Evolutionary conservation across 768 basidiomycete species (phyloP), one percentile per base, ranked within the genome.

Genomic region (Wakefieldia striispora): DNA sequence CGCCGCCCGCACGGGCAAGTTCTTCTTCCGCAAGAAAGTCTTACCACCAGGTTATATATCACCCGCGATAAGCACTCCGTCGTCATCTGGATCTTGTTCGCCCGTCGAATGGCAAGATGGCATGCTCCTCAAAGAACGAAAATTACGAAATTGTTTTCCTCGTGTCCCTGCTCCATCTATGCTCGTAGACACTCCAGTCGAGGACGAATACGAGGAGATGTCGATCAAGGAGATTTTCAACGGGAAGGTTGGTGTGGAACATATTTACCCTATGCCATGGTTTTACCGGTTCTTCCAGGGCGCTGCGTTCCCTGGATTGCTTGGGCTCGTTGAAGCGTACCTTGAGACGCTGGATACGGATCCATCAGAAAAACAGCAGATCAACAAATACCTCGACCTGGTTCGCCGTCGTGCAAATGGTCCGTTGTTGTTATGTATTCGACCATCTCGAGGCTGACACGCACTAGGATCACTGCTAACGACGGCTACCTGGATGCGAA

Each of bases 191-290:
- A 69, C 69, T 10, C 75, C 80, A 0, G 73, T 93, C 6, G 81
- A 86, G 33, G 83, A 91, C 7, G 94, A 97, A 67, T 95, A 91
- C 54, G 91, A 85, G 59, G 91, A 95, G 65, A 94, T 95, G 86
- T 81, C 88, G 0, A 79, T 97, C 67, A 74, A 91, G 52, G 92
- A 97, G 70, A 90, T 98, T 43, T 86, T 99, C 69, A 91, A 88
- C 58, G 97, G 97, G n/a, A 89, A 90, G 79, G 88, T 86, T 51
- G 43, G 72, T 54, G 27, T 53, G 31, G 17, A 40, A 50, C 43
- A 42, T 41, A 40, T 29, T 40, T 43, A 40, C 19, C 41, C 26
- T 38, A 7, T 39, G 24, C 24, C 14, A 11, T n/a, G 13, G 43
- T 43, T n/a, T 39, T 38, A 55, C 47, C 33, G 39, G 20, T n/a